phyloP scores from a whole-genome alignment of 2,329 filamentous ascomycete genomes.

The Phaeoacremonium minimum region DNA sequence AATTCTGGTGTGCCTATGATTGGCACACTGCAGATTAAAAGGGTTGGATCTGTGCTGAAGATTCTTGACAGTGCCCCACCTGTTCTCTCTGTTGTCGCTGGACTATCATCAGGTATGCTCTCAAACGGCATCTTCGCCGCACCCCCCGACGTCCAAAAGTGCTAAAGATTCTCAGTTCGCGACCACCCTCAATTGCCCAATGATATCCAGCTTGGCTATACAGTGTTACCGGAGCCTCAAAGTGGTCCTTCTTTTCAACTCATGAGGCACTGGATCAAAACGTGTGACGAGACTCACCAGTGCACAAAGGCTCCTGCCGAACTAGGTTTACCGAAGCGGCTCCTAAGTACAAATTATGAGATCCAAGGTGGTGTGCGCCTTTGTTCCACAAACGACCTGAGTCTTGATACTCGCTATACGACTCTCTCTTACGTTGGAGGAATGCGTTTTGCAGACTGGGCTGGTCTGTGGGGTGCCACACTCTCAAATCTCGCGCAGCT shows the following conservation, averaged over 20 bases:
- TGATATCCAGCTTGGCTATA: neutral
- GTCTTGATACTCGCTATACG: neutral
- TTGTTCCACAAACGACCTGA: neutral
- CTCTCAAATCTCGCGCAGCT: neutral
- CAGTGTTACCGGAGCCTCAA: neutral
- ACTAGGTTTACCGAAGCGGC: neutral
- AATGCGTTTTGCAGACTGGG: neutral
- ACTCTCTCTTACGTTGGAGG: neutral
- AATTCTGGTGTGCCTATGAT: too few relatives aligned
- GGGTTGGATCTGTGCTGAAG: neutral
- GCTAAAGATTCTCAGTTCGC: neutral
- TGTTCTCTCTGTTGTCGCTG: neutral
- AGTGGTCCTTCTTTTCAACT: neutral
- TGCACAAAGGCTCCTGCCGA: neutral
- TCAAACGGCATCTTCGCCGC: too few relatives aligned
- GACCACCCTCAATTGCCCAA: neutral
- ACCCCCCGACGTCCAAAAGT: too few relatives aligned
- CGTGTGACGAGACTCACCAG: neutral
- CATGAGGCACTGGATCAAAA: neutral
- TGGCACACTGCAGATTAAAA: neutral
- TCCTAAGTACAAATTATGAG: neutral
- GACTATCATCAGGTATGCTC: too few relatives aligned
- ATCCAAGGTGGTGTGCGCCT: neutral
- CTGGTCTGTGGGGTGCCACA: neutral
- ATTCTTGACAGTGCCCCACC: neutral